Evolutionary conservation across 2,329 filamentous ascomycete species (phyloP).

Genomic region (Nemania serpens): DNA sequence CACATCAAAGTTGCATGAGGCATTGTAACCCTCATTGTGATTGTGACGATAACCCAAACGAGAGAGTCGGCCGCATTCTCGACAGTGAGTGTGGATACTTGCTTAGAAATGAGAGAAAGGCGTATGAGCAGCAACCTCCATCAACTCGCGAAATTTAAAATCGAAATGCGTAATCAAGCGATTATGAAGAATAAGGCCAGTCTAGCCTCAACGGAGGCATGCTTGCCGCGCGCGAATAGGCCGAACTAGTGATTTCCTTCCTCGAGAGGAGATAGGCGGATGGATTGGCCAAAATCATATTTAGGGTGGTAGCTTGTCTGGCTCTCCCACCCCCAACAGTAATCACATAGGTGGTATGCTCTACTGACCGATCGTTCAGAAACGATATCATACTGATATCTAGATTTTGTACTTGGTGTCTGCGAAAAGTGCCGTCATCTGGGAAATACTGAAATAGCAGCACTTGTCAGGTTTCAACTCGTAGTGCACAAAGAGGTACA

Average conservation of each 20-base stretch:
- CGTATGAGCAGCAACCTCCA: conserved; percentile 6
- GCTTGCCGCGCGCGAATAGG: conserved; percentile 28
- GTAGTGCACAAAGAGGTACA: neutral
- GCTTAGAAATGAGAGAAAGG: neutral
- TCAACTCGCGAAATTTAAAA: conserved; percentile 14
- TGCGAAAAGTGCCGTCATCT: neutral
- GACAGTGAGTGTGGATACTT: conserved; percentile 6
- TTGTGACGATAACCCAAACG: conserved; percentile 18
- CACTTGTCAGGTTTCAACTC: neutral
- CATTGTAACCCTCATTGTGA: conserved; percentile 28
- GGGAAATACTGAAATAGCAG: neutral
- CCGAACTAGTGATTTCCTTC: conserved; percentile 19
- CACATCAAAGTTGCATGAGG: conserved; percentile 22
- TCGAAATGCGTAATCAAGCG: conserved; percentile 10
- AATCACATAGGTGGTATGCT: no score
- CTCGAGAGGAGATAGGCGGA: conserved; percentile 8
- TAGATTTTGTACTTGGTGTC: neutral
- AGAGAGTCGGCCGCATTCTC: conserved; percentile 16
- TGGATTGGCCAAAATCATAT: conserved; percentile 6
- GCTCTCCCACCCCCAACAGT: no score
- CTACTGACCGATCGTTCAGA: neutral
- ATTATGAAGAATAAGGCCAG: conserved; percentile 1
- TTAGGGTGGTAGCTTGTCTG: neutral
- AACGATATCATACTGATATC: neutral
- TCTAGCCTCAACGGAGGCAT: conserved; percentile 7